These are phyloP conservation scores for Musa balbisiana DNA, from an alignment of 202 grass and related monocot genomes.

Conservation along the genomic window DNA sequence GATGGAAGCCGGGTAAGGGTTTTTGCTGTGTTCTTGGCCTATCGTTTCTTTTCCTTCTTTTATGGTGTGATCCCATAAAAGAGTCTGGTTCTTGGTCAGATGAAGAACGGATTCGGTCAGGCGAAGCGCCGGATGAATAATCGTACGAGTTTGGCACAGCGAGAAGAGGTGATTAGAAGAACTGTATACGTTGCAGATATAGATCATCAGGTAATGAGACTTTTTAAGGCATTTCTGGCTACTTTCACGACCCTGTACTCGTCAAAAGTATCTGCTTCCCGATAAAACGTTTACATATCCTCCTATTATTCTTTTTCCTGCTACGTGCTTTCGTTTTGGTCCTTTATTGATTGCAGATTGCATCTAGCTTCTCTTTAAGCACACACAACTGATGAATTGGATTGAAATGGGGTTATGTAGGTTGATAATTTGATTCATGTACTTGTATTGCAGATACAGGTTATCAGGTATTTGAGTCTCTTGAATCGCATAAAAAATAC, in stretches of 20 bases:
- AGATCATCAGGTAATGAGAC: slow-evolving; percentile 1
- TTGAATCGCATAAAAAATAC: neutral
- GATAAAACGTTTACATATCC: neutral
- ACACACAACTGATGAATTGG: neutral
- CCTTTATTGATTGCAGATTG: too few species aligned
- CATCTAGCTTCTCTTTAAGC: too few species aligned
- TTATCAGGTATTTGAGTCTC: neutral
- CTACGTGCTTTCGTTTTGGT: neutral
- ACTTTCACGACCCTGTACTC: neutral
- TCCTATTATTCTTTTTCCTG: neutral
- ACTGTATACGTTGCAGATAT: slow-evolving; percentile 8
- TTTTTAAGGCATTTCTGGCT: neutral
- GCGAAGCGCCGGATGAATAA: slow-evolving; percentile 6
- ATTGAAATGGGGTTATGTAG: neutral
- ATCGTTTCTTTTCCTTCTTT: neutral
- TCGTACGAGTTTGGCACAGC: neutral
- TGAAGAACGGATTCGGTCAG: slow-evolving; percentile 5
- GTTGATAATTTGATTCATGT: neutral
- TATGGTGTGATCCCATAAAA: neutral
- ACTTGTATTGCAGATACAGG: neutral
- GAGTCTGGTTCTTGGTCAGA: neutral
- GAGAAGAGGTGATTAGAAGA: slow-evolving; percentile 26
- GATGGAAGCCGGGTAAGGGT: neutral
- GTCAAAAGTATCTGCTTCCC: neutral
- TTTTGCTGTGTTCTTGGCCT: neutral